Conservation (phyloP, 1,284 basidiomycete genomes). For the Ustilago cynodontis region DNA sequence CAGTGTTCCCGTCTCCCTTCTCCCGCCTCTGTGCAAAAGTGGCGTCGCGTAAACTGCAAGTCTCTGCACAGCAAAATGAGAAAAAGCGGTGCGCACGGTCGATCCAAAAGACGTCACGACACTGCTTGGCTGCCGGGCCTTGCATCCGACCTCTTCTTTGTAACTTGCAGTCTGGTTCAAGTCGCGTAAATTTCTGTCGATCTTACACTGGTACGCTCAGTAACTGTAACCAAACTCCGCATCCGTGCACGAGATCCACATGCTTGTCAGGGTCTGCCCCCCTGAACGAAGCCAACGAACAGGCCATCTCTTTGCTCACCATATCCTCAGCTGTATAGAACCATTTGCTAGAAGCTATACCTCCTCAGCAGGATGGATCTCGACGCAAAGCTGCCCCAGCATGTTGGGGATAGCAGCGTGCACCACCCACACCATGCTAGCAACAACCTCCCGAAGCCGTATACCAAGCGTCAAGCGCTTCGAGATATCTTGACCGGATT, state of each 20-base stretch:
- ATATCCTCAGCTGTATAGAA: neutral
- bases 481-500: conserved; percentile 16
- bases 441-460: neutral
- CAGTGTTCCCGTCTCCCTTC: neutral
- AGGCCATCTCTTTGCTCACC: neutral
- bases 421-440: neutral
- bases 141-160: neutral
- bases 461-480: neutral
- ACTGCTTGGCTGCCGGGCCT: neutral
- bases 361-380: conserved; percentile 11
- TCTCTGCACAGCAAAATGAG: neutral
- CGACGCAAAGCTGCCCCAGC: conserved; percentile 24
- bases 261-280: conserved; percentile 18
- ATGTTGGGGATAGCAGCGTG: conserved; percentile 5
- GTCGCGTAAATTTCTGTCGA: conserved; percentile 7
- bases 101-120: conserved; percentile 7
- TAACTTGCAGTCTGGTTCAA: neutral
- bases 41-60: neutral
- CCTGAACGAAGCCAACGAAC: neutral
- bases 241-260: conserved; percentile 15
- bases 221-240: conserved; percentile 1
- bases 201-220: conserved; percentile 2
- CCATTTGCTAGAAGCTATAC: neutral
- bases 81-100: conserved; percentile 8
- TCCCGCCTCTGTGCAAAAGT: too few relatives aligned